Evolutionary conservation across 2,329 filamentous ascomycete genomes (phyloP), one percentile per base, ranked within the genome.

Genomic region (Aspergillus jensenii): DNA sequence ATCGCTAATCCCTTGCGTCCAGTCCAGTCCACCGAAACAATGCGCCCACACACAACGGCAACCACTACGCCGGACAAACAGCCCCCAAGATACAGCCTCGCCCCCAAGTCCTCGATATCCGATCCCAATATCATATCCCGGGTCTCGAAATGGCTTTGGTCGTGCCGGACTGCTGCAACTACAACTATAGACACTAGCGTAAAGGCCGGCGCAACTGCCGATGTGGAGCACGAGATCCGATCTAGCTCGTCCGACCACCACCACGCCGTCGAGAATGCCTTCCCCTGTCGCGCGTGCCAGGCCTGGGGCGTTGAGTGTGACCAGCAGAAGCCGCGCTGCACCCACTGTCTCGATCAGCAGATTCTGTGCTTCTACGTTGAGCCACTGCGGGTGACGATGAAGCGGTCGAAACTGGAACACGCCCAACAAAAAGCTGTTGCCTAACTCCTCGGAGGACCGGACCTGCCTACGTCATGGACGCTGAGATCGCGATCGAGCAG

Each of bases 291-390:
- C 45, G 65, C 66, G 2, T 73, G 71, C 62, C 65, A 70, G n/a
- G 62, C 68, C 8, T 64, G 64, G 60, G 60, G 62, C 3, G 65
- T 67, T 6, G 46, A 52, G 8, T 73, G 71, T 59, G 70, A 73
- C 51, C 67, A 65, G 23, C 59, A 64, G 6, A 60, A 52, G 53
- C 71, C 71, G 15, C 69, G 67, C 41, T 73, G 71, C 35, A 61
- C 66, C 11, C 67, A 72, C 55, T 73, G 71, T 56, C 60, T 66
- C 35, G 63, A 72, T 21, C 62, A 73, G 52, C 71, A 73, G 52
- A 57, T 71, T 2, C 52, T 73, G 7, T 73, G 71, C 55, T 73
- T 73, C 33, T 73, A 73, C 45, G 68, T 72, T n/a, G 62, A 65
- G 9, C 68, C 71, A 1, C 46, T 59, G n/a, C 60, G 55, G 12